These are phyloP conservation scores for Sordaria brevicollis DNA, from an alignment of 495 filamentous ascomycete genomes.

Conservation along the genomic window DNA sequence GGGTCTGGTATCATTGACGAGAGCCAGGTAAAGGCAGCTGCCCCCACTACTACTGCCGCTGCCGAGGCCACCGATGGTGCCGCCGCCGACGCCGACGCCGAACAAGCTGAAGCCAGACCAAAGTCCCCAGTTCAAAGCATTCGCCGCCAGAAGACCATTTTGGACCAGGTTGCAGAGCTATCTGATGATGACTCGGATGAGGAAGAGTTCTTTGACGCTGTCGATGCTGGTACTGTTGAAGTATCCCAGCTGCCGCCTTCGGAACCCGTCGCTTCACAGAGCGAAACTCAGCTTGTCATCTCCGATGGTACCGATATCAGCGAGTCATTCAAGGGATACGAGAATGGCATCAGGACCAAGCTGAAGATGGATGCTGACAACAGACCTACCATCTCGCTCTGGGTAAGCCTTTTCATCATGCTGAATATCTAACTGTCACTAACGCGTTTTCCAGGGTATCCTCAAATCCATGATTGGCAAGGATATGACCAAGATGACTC, in stretches of 20 bases:
- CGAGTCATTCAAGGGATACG: conserved; percentile 79
- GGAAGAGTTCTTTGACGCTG: conserved; percentile 96
- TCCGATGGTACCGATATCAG: conserved; percentile 50
- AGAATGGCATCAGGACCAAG: conserved; percentile 65
- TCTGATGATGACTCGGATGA: conserved; percentile 75
- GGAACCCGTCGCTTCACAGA: conserved; percentile 31
- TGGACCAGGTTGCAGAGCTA: conserved; percentile 51
- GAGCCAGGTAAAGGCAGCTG: conserved; percentile 27
- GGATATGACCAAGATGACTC: conserved; percentile 99
- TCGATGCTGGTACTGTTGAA: conserved; percentile 85
- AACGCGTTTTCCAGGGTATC: conserved; percentile 54
- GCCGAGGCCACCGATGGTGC: conserved; percentile 22
- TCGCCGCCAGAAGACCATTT: conserved; percentile 44
- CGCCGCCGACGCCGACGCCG: conserved; percentile 10
- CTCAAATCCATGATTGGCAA: conserved; percentile 99
- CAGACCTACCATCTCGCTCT: conserved; percentile 86
- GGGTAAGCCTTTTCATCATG: conserved; percentile 56
- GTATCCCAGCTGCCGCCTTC: conserved; percentile 47
- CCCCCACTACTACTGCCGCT: conserved; percentile 23
- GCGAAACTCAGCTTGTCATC: conserved; percentile 28
- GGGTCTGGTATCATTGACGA: conserved; percentile 44
- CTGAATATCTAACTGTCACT: conserved; percentile 8
- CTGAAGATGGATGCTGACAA: conserved; percentile 89
- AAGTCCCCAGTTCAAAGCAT: conserved; percentile 36
- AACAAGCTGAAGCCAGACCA: conserved; percentile 22